These are phyloP conservation scores for Porcisia deanei DNA, from an alignment of 208 protist species.

Conservation along the genomic window DNA sequence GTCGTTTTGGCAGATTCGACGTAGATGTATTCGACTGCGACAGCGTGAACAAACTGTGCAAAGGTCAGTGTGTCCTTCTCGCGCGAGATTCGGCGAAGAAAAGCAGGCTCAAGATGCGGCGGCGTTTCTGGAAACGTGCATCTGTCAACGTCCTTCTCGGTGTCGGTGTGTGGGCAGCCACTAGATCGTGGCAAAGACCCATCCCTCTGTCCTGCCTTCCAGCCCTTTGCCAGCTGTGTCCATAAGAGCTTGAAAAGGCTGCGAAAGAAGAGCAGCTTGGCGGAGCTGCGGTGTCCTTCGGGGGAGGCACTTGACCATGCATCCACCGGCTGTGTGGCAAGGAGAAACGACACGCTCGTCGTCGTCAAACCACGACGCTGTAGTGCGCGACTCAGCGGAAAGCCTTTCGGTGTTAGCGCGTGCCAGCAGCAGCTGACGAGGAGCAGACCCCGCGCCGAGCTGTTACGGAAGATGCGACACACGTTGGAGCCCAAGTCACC, in stretches of 20 bases:
- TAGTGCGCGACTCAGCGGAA: constrained; percentile 72
- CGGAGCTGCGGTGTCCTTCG: constrained; percentile 71
- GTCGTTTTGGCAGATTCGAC: constrained; percentile 30
- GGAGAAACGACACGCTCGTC: constrained; percentile 61
- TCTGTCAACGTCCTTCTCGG: not conserved
- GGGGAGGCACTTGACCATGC: constrained; percentile 70
- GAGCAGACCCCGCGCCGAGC: constrained; percentile 57
- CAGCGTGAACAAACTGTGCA: constrained; percentile 36
- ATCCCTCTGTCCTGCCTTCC: constrained; percentile 4
- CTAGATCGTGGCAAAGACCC: not conserved
- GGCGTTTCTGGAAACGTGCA: constrained; percentile 17
- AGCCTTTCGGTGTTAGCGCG: constrained; percentile 63
- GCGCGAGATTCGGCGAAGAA: constrained; percentile 67
- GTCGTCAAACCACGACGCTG: constrained; percentile 46
- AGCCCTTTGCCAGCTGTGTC: constrained; percentile 31
- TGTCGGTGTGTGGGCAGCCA: constrained; percentile 1
- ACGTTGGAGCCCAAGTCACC: constrained; percentile 87
- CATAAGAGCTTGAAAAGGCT: constrained; percentile 76
- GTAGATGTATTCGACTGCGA: constrained; percentile 66
- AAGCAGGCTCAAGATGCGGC: constrained; percentile 78
- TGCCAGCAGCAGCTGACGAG: constrained; percentile 94
- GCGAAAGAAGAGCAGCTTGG: constrained; percentile 77
- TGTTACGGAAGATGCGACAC: constrained; percentile 66
- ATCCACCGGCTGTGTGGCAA: constrained; percentile 88
- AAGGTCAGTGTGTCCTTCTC: constrained; percentile 71